Conservation (phyloP, 148 eudicot species). For the Drosera capensis region DNA sequence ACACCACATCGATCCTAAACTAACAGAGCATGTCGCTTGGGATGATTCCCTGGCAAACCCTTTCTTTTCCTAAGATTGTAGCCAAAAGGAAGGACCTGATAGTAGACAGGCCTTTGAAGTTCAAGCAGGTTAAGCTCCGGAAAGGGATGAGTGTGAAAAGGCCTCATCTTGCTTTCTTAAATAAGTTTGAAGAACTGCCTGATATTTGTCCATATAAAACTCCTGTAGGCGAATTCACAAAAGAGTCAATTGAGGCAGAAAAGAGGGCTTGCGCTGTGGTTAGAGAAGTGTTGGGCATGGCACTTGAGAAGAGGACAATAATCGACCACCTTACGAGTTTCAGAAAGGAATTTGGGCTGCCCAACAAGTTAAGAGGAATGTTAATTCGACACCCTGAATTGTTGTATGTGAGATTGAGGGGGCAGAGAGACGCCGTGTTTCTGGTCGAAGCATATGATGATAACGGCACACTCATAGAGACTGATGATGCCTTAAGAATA, state of each 20-base stretch:
- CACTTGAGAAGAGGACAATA: conserved; percentile 69
- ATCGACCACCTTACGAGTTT: conserved; percentile 86
- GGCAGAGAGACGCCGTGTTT: conserved; percentile 70
- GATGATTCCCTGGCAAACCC: conserved; percentile 36
- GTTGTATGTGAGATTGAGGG: conserved; percentile 80
- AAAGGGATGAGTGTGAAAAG: conserved; percentile 64
- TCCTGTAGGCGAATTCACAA: conserved; percentile 23
- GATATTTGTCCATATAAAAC: conserved; percentile 68
- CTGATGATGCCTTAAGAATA: conserved; percentile 32
- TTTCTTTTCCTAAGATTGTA: conserved; percentile 26
- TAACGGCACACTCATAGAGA: conserved; percentile 39
- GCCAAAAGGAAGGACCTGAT: conserved; percentile 27
- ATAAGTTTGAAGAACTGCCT: conserved; percentile 52
- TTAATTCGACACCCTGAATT: conserved; percentile 80
- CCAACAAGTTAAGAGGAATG: conserved; percentile 68
- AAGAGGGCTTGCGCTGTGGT: conserved; percentile 83
- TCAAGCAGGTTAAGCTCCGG: conserved; percentile 60
- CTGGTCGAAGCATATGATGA: conserved; percentile 79
- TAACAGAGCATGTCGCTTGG: conserved; percentile 82
- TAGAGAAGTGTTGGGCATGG: conserved; percentile 82
- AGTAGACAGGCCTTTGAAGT: conserved; percentile 81
- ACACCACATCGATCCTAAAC: too few species aligned
- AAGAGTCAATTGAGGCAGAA: conserved; percentile 56
- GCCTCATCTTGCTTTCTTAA: conserved; percentile 43
- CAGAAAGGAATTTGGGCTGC: conserved; percentile 79